Conservation (phyloP, 2,329 filamentous ascomycete genomes). For the Ophiosphaerella korrae region DNA sequence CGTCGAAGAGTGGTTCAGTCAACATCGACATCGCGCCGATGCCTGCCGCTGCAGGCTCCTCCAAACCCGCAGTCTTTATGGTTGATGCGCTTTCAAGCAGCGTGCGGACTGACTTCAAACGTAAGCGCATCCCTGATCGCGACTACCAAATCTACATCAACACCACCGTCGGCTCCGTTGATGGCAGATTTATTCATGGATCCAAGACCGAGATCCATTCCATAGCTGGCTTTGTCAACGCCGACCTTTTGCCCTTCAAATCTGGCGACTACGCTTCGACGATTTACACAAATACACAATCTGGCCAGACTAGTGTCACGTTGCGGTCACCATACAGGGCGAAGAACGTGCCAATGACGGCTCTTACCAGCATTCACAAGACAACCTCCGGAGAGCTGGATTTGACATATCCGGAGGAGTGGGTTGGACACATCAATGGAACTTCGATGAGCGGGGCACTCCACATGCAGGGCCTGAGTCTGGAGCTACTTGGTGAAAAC, state of each 20-base stretch:
- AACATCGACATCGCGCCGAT: constrained; percentile 48
- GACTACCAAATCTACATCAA: constrained; percentile 50
- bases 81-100: constrained; percentile 45
- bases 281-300: constrained; percentile 42
- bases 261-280: constrained; percentile 30
- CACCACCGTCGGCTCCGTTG: constrained; percentile 45
- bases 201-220: constrained; percentile 44
- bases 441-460: constrained; percentile 45
- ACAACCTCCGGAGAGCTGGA: constrained; percentile 42
- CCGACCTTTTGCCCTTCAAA: constrained; percentile 46
- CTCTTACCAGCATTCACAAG: constrained; percentile 44
- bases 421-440: constrained; percentile 49
- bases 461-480: constrained; percentile 45
- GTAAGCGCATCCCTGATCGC: constrained; percentile 46
- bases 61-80: constrained; percentile 45
- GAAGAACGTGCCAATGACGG: constrained; percentile 28
- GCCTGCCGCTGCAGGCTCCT: constrained; percentile 29
- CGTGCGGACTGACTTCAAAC: constrained; percentile 44
- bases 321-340: constrained; percentile 42
- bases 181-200: constrained; percentile 54
- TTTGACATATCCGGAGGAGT: constrained; percentile 49
- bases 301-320: constrained; percentile 42
- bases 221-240: constrained; percentile 45
- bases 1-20: constrained; percentile 49
- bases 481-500: constrained; percentile 40